Conservation (phyloP, 768 basidiomycete genomes). For the Leccinum uliginosum region DNA sequence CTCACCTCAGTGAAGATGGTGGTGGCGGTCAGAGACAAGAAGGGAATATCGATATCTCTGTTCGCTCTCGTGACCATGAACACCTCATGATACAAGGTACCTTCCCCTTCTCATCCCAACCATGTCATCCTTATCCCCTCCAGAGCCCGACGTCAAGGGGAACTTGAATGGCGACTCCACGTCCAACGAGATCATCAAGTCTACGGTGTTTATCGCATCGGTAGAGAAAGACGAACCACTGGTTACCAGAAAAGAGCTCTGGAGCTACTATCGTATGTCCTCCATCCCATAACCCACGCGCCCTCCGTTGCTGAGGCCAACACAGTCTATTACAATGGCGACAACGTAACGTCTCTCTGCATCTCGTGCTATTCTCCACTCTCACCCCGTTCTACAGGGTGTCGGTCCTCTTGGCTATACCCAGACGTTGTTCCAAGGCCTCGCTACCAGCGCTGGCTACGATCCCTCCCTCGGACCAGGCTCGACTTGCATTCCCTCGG, state of each 20-base stretch:
- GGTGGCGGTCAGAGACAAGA: not conserved
- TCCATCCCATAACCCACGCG: not conserved
- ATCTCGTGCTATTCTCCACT: not conserved
- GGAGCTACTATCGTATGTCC: constrained; percentile 68
- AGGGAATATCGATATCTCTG: not conserved
- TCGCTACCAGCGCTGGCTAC: constrained; percentile 68
- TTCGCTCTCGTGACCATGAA: constrained; percentile 3
- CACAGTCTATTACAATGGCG: constrained; percentile 77
- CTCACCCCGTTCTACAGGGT: constrained; percentile 38
- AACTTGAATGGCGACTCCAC: constrained; percentile 1
- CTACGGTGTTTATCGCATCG: constrained; percentile 35
- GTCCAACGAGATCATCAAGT: constrained; percentile 8
- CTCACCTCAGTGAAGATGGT: constrained; percentile 4
- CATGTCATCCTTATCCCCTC: constrained; percentile 13
- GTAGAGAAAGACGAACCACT: constrained; percentile 55
- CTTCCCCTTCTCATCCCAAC: not conserved
- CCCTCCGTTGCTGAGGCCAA: not conserved
- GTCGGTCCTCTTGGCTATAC: constrained; percentile 67
- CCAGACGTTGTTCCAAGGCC: constrained; percentile 69
- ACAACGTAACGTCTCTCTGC: constrained; percentile 48
- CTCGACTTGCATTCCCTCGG: constrained; percentile 65
- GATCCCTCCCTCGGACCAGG: constrained; percentile 69
- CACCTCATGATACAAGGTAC: not conserved
- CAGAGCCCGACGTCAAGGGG: constrained; percentile 9
- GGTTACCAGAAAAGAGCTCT: constrained; percentile 69